Base-by-base conservation (phyloP, 805 yeast genomes). In the Starmerella vaccinii region DNA sequence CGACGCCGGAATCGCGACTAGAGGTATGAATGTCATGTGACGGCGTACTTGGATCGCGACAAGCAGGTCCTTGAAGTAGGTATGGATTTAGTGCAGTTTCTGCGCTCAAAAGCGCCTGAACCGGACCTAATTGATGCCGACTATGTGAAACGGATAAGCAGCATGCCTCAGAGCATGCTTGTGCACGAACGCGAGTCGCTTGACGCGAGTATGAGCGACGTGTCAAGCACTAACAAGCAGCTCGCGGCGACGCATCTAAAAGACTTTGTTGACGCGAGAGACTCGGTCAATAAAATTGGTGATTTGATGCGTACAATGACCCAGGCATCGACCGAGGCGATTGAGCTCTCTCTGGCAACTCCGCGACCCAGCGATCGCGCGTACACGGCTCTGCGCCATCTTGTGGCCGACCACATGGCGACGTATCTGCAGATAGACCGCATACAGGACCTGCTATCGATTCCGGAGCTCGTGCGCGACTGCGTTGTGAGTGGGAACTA, bases 401-500 rank as follows among this genome's bases (percentile, higher is more conserved):
- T 58, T 67, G 13, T 71, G 72, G 2, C 56, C 60, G 4, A 73
- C 81, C 26, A 67, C 80, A 38, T 73, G 74, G 44, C 49, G 10
- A 58, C 59, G 10, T 59, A 58, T 47, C 30, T 29, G 5, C 81
- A 83, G 57, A 75, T 87, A 61, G 88, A 82, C 54, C 76, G 80
- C 35, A 72, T 89, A 10, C 75, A 82, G 53, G 95, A 85, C 59
- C 74, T 89, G 9, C 69, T 90, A 57, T 95, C 86, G 61, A 68
- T 92, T 30, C 97, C 98, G 1, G 75, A 94, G 1, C 65, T 90
- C 44, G 80, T 90, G 30, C 75, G 80, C 44, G 79, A 89, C n/a
- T 86, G 97, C 65, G 85, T 89, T 10, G 73, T 78, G 44, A 82
- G 83, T 43, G 95, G 95, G 0, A 84, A 84, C 61, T 92, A 89